These are phyloP conservation scores for Hydrangea macrophylla DNA, from an alignment of 148 eudicot species.

Conservation along the genomic window DNA sequence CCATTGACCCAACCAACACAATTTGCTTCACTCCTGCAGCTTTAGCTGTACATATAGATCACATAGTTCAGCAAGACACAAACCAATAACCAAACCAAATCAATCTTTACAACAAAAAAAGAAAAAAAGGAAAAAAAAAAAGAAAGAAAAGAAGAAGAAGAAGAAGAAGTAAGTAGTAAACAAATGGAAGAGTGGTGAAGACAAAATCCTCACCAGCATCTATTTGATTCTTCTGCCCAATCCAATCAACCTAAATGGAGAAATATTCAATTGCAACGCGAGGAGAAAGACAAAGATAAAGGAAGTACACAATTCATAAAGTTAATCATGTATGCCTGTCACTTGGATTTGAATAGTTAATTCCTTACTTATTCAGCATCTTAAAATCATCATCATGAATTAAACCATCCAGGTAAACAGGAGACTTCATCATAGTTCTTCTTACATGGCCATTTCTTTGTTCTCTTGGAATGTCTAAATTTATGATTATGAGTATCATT, in stretches of 20 bases:
- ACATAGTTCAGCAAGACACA: slow-evolving; percentile 10
- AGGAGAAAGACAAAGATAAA: background rate
- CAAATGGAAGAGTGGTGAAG: background rate
- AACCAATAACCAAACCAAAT: no score
- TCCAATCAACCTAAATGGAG: slow-evolving; percentile 80
- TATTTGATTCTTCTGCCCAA: slow-evolving; percentile 96
- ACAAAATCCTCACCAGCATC: slow-evolving; percentile 69
- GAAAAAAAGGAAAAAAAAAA: background rate
- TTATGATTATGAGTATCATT: no score
- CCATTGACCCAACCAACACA: slow-evolving; percentile 97
- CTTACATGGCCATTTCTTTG: no score
- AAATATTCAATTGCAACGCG: slow-evolving; percentile 9
- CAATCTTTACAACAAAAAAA: no score
- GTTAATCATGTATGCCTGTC: no score
- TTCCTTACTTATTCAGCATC: no score
- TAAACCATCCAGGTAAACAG: no score
- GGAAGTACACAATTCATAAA: no score
- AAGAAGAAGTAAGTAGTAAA: background rate
- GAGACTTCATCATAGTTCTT: no score
- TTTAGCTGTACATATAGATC: slow-evolving; percentile 59
- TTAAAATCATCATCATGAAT: no score
- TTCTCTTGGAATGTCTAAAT: no score
- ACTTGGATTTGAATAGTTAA: no score
- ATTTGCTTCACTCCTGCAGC: slow-evolving; percentile 98
- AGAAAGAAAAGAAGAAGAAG: background rate